These are phyloP conservation scores for Penicillium sp. DNA, from an alignment of 2,329 filamentous ascomycete species.

Conservation along the genomic window DNA sequence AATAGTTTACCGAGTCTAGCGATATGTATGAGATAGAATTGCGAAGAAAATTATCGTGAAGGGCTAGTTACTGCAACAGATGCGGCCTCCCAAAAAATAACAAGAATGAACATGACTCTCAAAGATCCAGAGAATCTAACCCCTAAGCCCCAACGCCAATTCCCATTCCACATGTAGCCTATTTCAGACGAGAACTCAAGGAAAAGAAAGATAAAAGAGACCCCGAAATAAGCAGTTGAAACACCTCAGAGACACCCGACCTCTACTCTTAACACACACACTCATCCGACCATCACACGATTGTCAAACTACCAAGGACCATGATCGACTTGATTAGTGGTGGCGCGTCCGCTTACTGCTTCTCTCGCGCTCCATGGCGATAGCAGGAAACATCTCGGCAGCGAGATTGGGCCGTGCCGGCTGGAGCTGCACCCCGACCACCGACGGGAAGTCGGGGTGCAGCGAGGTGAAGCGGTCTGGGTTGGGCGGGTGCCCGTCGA, in stretches of 20 bases:
- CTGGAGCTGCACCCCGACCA: conserved; percentile 49
- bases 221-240: not conserved
- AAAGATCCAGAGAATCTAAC: conserved; percentile 8
- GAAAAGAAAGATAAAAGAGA: conserved; percentile 1
- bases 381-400: conserved; percentile 33
- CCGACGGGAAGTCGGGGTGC: conserved; percentile 50
- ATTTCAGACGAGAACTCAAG: not conserved
- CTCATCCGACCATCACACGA: not conserved
- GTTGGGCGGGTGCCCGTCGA: conserved; percentile 38
- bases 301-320: not conserved
- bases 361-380: conserved; percentile 29
- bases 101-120: not conserved
- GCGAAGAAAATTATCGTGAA: not conserved
- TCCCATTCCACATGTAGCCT: not conserved
- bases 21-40: not conserved
- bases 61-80: not conserved
- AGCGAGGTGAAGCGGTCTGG: conserved; percentile 44
- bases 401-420: conserved; percentile 34
- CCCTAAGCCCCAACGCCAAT: conserved; percentile 8
- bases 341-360: conserved; percentile 31
- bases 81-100: not conserved
- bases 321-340: conserved; percentile 16
- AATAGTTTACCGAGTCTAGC: not conserved
- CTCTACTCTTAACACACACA: conserved; percentile 11
- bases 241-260: conserved; percentile 10